Conservation (phyloP, 2,329 filamentous ascomycete genomes). For the Mycogone perniciosa region DNA sequence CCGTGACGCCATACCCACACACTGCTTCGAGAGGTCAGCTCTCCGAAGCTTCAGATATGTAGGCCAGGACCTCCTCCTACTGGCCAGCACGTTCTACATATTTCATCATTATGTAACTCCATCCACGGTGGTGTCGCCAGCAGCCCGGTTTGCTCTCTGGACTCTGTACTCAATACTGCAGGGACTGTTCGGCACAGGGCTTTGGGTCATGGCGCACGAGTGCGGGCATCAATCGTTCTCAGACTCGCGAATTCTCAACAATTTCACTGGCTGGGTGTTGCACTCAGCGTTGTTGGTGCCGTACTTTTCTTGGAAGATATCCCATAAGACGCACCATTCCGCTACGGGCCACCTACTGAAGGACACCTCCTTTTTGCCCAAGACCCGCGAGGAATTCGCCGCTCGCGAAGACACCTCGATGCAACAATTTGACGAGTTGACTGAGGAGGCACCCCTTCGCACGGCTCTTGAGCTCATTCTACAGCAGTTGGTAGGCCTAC, state of each 20-base stretch:
- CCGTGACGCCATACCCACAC: too few species aligned
- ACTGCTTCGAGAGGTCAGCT: too few species aligned
- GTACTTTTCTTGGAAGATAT: conserved; percentile 15
- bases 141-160: too few species aligned
- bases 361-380: neutral
- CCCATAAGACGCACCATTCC: neutral
- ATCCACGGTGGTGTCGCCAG: too few species aligned
- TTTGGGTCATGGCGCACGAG: conserved; percentile 16
- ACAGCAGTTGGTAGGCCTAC: neutral
- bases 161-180: neutral
- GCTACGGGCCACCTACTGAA: neutral
- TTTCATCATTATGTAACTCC: too few species aligned
- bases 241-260: conserved; percentile 9
- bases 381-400: neutral
- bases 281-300: conserved; percentile 24
- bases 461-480: neutral
- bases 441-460: neutral
- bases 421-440: neutral
- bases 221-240: conserved; percentile 16
- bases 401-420: neutral
- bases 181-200: conserved; percentile 2
- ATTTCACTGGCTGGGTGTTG: conserved; percentile 11
- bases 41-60: too few species aligned
- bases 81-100: too few species aligned
- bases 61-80: too few species aligned